Evolutionary conservation across 1,139 yeast genomes (phyloP), one percentile per base, ranked within the genome.

Genomic region (Pichiaceae sp.): DNA sequence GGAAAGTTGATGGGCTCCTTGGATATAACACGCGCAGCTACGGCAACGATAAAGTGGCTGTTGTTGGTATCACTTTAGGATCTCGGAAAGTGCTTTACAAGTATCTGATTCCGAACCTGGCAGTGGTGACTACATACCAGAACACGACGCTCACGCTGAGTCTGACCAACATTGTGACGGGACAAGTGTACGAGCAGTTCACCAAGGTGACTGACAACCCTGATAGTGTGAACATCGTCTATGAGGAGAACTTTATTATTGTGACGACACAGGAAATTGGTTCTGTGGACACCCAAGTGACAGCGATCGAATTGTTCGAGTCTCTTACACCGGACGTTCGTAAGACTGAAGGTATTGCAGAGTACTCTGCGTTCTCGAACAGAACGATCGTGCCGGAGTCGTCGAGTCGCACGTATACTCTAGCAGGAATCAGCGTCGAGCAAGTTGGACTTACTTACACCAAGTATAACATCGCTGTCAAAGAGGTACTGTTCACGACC

Each of bases 231-330:
- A 65, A 69, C 20, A 51, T 85, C 28, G 64, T 77, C 1, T 70
- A 77, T 57, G 93, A 89, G 39, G 97, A 91, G 53, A 78, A 87
- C 57, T 89, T 94, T 86, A 63, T 86, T 12, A 69, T 84, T 3
- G 82, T 83, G 55, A 65, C 91, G 0, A n/a, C 40, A 2, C 65
- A 57, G 2, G 57, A 57, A 3, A 82, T 82, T 12, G 52, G 72
- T 46, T 56, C 62, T 21, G 30, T 35, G 12, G 75, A 77, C 38
- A 75, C 78, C 41, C 71, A 80, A 47, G 54, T 91, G 14, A 75
- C 70, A 16, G 87, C 83, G 1, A 64, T 86, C 53, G 97, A 91
- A 55, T 59, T 91, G 34, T 91, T 77, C 58, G 94, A 84, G 53
- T 72, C 83, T 1, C 51, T 63, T 7, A 57, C 48, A 2, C 73